These are phyloP conservation scores for Plenodomus tracheiphilus DNA, from an alignment of 2,329 filamentous ascomycete species.

Conservation along the genomic window DNA sequence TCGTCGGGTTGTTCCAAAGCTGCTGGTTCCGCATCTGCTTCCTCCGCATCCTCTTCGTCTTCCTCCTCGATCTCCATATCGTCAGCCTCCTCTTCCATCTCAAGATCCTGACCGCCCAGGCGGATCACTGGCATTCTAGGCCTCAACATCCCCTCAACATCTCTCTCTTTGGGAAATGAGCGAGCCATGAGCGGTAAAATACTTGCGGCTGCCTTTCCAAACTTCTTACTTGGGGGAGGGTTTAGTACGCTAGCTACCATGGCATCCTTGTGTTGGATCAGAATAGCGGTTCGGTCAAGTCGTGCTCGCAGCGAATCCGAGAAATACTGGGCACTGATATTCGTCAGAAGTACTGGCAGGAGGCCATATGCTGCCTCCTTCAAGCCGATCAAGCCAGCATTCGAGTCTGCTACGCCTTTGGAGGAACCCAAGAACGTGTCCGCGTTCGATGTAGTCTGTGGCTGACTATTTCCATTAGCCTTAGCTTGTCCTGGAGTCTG, in stretches of 20 bases:
- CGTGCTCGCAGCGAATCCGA: conserved; percentile 72
- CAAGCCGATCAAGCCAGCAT: conserved; percentile 51
- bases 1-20: conserved; percentile 47
- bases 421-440: conserved; percentile 68
- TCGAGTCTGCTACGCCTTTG: conserved; percentile 30
- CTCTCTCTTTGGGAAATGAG: conserved; percentile 63
- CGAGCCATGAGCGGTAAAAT: conserved; percentile 79
- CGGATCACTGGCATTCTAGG: conserved; percentile 52
- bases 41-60: conserved; percentile 40
- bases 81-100: conserved; percentile 29
- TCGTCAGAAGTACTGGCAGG: conserved; percentile 64
- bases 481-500: conserved; percentile 42
- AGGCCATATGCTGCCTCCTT: conserved; percentile 62
- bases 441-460: conserved; percentile 60
- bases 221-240: conserved; percentile 67
- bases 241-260: conserved; percentile 84
- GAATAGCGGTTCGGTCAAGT: conserved; percentile 79
- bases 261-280: conserved; percentile 68
- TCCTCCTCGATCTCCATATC: conserved; percentile 20
- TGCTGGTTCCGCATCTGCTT: conserved; percentile 47
- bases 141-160: conserved; percentile 71
- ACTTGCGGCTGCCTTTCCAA: conserved; percentile 64
- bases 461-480: conserved; percentile 41
- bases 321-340: conserved; percentile 67
- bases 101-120: conserved; percentile 22